Conservation (phyloP, 495 filamentous ascomycete species). For the Hypoxylon rickii region DNA sequence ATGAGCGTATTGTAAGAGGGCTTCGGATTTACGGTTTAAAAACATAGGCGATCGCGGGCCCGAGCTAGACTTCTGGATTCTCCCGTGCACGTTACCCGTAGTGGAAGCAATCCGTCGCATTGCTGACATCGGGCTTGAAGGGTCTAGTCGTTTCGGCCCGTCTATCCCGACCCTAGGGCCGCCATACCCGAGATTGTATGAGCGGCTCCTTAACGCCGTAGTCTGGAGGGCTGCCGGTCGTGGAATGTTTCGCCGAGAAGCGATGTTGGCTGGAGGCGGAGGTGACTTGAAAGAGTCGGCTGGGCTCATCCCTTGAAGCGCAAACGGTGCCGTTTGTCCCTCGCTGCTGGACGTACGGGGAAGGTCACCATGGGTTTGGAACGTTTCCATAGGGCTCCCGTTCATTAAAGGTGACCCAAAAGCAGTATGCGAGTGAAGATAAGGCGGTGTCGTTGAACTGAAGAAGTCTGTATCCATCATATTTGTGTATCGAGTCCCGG, state of each 20-base stretch:
- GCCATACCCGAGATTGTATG: conserved; percentile 29
- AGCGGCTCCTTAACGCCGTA: conserved; percentile 40
- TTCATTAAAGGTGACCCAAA: conserved; percentile 6
- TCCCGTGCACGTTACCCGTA: conserved; percentile 40
- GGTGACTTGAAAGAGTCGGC: conserved; percentile 51
- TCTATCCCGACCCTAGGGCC: conserved; percentile 47
- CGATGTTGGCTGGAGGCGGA: conserved; percentile 52
- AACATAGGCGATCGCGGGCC: conserved; percentile 50
- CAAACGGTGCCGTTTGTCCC: conserved; percentile 2
- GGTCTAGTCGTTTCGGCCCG: conserved; percentile 40
- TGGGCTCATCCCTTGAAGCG: conserved; percentile 32
- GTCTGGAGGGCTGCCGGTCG: conserved; percentile 48
- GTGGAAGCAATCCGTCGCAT: conserved; percentile 55
- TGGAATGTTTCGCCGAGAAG: conserved; percentile 51
- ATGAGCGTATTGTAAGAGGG: conserved; percentile 43
- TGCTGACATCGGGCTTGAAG: conserved; percentile 41
- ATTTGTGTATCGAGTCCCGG: conserved; percentile 8
- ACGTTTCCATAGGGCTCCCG: conserved; percentile 14
- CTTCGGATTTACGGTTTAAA: conserved; percentile 48
- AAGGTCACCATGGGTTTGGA: conserved; percentile 2
- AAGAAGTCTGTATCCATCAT: conserved; percentile 16
- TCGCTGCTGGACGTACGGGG: conserved; percentile 8
- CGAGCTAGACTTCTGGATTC: conserved; percentile 48
- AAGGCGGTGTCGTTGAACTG: conserved; percentile 11
- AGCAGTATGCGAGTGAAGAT: conserved; percentile 12